Evolutionary conservation across 1,284 basidiomycete genomes (phyloP).

Genomic region (Athelia sp.): DNA sequence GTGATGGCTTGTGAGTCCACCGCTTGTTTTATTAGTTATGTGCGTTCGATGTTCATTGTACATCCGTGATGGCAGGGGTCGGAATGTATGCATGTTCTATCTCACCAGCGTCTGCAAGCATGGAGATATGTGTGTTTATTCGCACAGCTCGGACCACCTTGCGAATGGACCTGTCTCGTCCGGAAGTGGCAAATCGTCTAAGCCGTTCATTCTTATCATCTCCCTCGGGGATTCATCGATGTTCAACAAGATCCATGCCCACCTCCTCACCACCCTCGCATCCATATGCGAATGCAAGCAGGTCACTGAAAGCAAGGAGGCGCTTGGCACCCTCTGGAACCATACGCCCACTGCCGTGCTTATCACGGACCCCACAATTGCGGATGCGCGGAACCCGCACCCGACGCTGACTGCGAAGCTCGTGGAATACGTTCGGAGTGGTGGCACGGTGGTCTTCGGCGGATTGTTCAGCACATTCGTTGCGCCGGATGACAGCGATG

Average conservation of each 20-base stretch:
- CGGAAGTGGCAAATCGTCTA: too few relatives aligned
- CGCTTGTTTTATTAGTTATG: slow-evolving; percentile 1
- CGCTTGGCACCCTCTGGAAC: not conserved
- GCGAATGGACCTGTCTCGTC: too few relatives aligned
- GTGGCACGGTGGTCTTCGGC: slow-evolving; percentile 27
- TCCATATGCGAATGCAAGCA: not conserved
- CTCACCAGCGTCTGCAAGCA: slow-evolving; percentile 30
- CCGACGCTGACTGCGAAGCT: slow-evolving; percentile 18
- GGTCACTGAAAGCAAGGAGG: not conserved
- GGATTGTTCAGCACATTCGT: slow-evolving; percentile 26
- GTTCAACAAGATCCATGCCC: not conserved
- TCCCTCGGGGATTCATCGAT: not conserved
- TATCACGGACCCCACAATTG: not conserved
- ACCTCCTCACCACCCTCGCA: not conserved
- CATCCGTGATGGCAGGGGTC: slow-evolving; percentile 21
- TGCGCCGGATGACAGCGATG: slow-evolving; percentile 14
- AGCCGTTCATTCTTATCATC: not conserved
- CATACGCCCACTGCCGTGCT: not conserved
- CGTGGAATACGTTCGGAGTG: slow-evolving; percentile 25
- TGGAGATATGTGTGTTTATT: slow-evolving; percentile 7
- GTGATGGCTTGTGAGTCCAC: slow-evolving; percentile 40
- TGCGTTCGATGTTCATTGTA: not conserved
- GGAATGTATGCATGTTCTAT: slow-evolving; percentile 34
- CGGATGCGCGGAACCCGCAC: slow-evolving; percentile 4
- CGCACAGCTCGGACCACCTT: too few relatives aligned